Conservation (phyloP, 192 early-diverging fungal species). For the Coemansia brasiliensis region DNA sequence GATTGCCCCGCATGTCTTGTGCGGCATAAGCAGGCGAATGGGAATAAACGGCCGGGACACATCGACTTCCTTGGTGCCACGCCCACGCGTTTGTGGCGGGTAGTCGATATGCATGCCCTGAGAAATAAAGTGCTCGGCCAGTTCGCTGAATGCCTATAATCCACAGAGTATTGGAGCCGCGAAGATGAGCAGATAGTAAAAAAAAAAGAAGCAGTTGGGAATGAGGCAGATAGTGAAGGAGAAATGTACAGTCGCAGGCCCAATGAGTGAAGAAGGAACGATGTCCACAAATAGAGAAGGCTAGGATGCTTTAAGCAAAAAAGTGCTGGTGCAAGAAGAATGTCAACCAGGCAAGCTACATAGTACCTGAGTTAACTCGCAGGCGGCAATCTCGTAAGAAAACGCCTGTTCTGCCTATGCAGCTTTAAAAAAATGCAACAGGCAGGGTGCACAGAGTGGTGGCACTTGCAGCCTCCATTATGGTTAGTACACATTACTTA, state of each 20-base stretch:
- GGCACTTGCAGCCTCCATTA: too few relatives aligned
- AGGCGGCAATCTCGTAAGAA: too few relatives aligned
- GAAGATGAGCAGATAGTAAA: constrained; percentile 9
- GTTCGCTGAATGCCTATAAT: constrained; percentile 48
- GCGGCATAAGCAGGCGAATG: constrained; percentile 50
- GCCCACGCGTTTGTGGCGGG: constrained; percentile 42
- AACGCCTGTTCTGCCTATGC: too few relatives aligned
- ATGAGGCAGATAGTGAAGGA: not conserved
- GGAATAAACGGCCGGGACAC: constrained; percentile 46
- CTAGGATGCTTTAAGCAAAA: not conserved
- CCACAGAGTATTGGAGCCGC: not conserved
- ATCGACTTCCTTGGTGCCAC: constrained; percentile 48
- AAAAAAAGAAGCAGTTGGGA: too few relatives aligned
- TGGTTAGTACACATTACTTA: constrained; percentile 20
- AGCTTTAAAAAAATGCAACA: too few relatives aligned
- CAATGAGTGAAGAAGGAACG: constrained; percentile 3
- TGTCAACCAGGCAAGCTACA: too few relatives aligned
- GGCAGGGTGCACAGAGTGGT: too few relatives aligned
- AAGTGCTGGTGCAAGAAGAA: too few relatives aligned
- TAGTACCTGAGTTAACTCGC: too few relatives aligned
- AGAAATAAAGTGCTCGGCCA: constrained; percentile 56
- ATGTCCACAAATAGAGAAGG: not conserved
- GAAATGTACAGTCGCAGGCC: constrained; percentile 1
- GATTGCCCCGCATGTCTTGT: constrained; percentile 56
- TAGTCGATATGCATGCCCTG: constrained; percentile 55